Evolutionary conservation across 768 basidiomycete genomes (phyloP), one percentile per base, ranked within the genome.

Genomic region (Tulasnella sp.): DNA sequence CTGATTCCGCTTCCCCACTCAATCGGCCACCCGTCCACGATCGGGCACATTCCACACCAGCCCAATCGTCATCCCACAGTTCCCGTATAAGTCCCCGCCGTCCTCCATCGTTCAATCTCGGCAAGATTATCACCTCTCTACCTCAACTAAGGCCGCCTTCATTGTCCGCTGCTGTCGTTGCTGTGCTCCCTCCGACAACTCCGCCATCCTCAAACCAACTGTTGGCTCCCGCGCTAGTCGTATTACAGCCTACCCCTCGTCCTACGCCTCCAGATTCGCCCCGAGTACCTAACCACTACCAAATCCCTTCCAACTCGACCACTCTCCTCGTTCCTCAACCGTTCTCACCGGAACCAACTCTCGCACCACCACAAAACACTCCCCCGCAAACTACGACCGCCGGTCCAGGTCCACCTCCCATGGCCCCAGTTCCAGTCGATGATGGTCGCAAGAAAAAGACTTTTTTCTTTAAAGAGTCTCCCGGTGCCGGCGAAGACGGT

Each of bases 221-320:
- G 82, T 81, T 12, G 73, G 75, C 25, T n/a, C 59, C 59, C 14
- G 29, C 59, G 9, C 74, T 88, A 5, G 75, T 86, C 14, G 75
- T 88, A 19, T 79, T 86, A 23, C 52, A 82, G 61, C 83, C 82
- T 1, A 88, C 59, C 9, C 60, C 58, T 9, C 45, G 60, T 34
- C 57, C 57, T 19, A 61, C 86, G 1, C 62, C 86, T 6, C 86
- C 86, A 2, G 75, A 84, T 84, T 0, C 85, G 83, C 52, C 65
- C 65, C 23, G 59, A 60, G 32, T 9, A 64, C 60, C 51, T 61
- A 59, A 35, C 62, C 32, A 40, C 67, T 58, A 50, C 69, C 21
- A 31, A 15, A 40, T 29, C 21, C 46, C 31, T 25, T 29, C 19
- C 29, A 34, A 41, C 39, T 21, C 36, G 21, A 59, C 59, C 14